Conservation (phyloP, 768 basidiomycete species). For the Pleurotus salmoneostramineus region DNA sequence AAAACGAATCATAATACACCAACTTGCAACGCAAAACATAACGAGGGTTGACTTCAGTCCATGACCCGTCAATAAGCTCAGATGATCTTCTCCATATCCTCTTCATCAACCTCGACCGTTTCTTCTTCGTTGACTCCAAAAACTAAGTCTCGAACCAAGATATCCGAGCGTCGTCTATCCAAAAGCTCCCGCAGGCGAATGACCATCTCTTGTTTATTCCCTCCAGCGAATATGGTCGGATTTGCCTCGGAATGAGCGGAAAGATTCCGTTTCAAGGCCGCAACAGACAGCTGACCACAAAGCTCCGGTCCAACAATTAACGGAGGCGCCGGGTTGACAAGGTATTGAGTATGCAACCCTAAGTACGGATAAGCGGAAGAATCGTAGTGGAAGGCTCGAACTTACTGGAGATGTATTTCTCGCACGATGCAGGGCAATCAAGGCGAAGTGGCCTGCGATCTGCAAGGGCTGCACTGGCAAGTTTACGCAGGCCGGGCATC, state of each 20-base stretch:
- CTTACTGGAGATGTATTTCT: slow-evolving; percentile 51
- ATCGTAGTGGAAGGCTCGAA: neutral
- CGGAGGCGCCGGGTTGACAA: slow-evolving; percentile 42
- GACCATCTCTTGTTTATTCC: slow-evolving; percentile 45
- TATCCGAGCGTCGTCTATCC: slow-evolving; percentile 42
- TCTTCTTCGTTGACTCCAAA: slow-evolving; percentile 4
- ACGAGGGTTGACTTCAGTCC: too few species aligned
- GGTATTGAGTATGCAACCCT: slow-evolving; percentile 48
- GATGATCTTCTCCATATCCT: neutral
- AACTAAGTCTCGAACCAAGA: slow-evolving; percentile 45
- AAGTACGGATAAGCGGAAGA: neutral
- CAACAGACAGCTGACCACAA: slow-evolving; percentile 37
- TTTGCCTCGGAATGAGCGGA: slow-evolving; percentile 50
- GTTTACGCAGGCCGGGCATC: slow-evolving; percentile 55
- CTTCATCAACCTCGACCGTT: neutral
- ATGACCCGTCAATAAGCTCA: neutral
- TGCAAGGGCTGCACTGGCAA: slow-evolving; percentile 32
- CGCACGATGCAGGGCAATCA: slow-evolving; percentile 51
- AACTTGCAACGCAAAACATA: too few species aligned
- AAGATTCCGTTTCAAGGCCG: slow-evolving; percentile 54
- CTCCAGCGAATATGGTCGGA: slow-evolving; percentile 36
- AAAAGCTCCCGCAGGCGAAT: slow-evolving; percentile 43
- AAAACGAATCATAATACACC: too few species aligned
- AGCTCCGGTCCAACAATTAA: slow-evolving; percentile 39
- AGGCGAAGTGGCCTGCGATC: slow-evolving; percentile 41